Evolutionary conservation across 208 protist species (phyloP).

Genomic region (Angomonas deanei): DNA sequence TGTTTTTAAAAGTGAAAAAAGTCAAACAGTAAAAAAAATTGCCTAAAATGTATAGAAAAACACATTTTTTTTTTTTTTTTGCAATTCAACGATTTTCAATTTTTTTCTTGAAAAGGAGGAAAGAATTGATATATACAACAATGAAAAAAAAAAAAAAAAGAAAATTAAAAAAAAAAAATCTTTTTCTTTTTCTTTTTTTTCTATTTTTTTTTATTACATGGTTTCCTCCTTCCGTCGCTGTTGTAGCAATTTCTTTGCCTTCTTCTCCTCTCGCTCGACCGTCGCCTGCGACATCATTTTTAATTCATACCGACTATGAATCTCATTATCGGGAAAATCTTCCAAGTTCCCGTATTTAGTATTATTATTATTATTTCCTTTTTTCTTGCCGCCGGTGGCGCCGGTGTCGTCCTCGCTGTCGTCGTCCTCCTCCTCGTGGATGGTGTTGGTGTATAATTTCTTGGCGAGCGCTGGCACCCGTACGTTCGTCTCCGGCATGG

Average conservation of each 20-base stretch:
- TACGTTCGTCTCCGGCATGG: conserved; percentile 22
- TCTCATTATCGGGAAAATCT: conserved; percentile 85
- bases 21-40: neutral
- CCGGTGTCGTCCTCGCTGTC: neutral
- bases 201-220: conserved; percentile 9
- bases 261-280: conserved; percentile 85
- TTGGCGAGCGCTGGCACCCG: conserved; percentile 15
- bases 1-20: conserved; percentile 2
- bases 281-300: conserved; percentile 88
- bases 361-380: conserved; percentile 3
- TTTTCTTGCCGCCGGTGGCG: neutral
- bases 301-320: conserved; percentile 76
- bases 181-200: neutral
- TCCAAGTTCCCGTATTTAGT: conserved; percentile 12
- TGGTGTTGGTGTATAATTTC: neutral
- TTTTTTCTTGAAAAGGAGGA: conserved; percentile 3
- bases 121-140: neutral
- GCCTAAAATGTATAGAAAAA: neutral
- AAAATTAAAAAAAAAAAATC: conserved; percentile 1
- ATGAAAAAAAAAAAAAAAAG: neutral
- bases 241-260: conserved; percentile 44
- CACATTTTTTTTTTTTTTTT: no score
- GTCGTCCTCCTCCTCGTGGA: neutral
- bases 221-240: conserved; percentile 19
- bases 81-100: no score